Base-by-base conservation (phyloP, 768 basidiomycete genomes). In the Tephrocybe sp. region DNA sequence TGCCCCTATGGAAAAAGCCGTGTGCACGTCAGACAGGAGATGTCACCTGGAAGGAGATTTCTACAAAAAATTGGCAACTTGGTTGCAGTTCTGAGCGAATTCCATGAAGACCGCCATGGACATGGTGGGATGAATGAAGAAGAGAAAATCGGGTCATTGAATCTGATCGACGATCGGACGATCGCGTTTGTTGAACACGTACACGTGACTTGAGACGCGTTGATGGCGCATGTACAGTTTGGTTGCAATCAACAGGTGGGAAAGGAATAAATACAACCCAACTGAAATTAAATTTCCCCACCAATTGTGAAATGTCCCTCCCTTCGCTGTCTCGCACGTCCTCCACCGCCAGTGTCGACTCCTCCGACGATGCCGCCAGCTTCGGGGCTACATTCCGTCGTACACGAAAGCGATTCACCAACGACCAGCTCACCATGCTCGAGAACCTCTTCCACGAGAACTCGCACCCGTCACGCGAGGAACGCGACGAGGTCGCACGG, bases 381-480 rank as follows among this genome's bases (percentile, higher is more conserved):
- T 67, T 63, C 48, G 60, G 58, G 41, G 62, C 67, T 44, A 67
- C 67, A 66, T 69, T 71, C 5, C 75, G 83, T 26, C 78, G 87
- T 46, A 88, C 86, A 2, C 80, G 87, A 33, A 87, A 85, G 65
- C 76, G 87, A 1, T 88, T 89, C 66, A 82, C 77, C 41, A 83
- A 78, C 55, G 71, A 70, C 14, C 87, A 89, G 68, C 79, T 89
- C 60, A 79, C 79, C 56, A 77, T 86, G 73, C 80, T 89, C 50
- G 87, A 89, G 66, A 78, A 84, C 55, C 78, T 89, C 38, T 89
- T 84, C 62, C 86, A 86, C 67, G 75, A 79, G 54, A 81, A 79
- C 50, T 86, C 85, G 0, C 87, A 88, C 62, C 87, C 87, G 4
- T 85, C 85, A n/a, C 79, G 87, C 30, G 83, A 84, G 54, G 82